Evolutionary conservation across 2,329 filamentous ascomycete species (phyloP).

Genomic region (Elsinoe necatrix): DNA sequence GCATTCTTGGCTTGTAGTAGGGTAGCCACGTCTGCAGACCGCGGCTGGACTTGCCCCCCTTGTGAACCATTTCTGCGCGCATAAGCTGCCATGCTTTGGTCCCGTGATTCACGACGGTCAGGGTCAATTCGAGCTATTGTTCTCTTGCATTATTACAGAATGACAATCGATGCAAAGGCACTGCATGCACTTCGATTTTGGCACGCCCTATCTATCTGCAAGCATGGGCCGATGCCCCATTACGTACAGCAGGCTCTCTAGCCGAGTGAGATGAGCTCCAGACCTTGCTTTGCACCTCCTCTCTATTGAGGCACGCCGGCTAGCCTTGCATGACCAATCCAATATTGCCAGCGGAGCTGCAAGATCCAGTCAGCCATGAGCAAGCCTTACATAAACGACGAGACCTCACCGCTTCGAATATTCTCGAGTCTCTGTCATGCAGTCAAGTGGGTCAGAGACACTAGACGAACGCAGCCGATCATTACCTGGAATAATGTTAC

Average conservation of each 20-base stretch:
- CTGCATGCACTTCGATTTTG: too few relatives aligned
- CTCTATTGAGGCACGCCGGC: not conserved
- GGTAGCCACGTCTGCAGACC: not conserved
- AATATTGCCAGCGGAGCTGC: not conserved
- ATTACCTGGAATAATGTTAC: slow-evolving; percentile 14
- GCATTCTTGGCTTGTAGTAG: not conserved
- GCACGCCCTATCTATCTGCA: too few relatives aligned
- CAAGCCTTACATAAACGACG: not conserved
- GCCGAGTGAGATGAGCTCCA: not conserved
- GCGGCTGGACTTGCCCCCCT: not conserved
- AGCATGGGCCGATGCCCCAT: not conserved
- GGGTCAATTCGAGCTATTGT: not conserved
- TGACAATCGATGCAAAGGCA: too few relatives aligned
- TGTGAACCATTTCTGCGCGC: not conserved
- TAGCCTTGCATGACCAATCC: not conserved
- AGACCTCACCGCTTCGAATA: not conserved
- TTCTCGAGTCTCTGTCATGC: not conserved
- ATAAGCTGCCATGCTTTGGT: not conserved
- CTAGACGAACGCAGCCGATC: not conserved
- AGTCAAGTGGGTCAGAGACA: not conserved
- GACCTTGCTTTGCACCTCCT: not conserved
- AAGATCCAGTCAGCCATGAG: not conserved
- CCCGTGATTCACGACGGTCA: not conserved
- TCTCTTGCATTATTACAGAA: not conserved
- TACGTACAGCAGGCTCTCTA: not conserved